Evolutionary conservation across 2,329 filamentous ascomycete genomes (phyloP), one percentile per base, ranked within the genome.

Genomic region (Monascus ruber): DNA sequence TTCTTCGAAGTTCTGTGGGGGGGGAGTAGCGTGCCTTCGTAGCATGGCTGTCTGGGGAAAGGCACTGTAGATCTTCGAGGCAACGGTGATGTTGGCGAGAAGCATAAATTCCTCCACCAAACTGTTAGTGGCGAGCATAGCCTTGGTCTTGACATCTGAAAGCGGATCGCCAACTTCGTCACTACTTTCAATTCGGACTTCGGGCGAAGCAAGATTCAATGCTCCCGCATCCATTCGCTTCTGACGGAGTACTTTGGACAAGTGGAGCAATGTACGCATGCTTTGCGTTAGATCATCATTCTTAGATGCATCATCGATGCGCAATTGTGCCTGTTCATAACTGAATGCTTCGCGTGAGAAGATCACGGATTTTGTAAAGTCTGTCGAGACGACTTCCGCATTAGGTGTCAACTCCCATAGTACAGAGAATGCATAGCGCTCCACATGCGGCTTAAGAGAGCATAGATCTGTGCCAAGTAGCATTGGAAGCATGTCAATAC

Each of bases 41-140:
- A 98, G 77, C 52, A 98, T 80, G 36, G 91, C 91, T 0, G 88
- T 96, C 63, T 98, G 89, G 0, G 91, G 89, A 64, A 95, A 96
- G 2, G 87, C 80, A 36, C 84, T 76, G 66, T 94, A 86, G 56
- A 94, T 93, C 62, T 86, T 89, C 48, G 79, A 76, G 5, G 89
- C 91, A 26, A 98, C 93, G 50, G 83, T 89, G 55, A 86, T 87
- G 66, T 98, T 98, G 71, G 91, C 93, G 60, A 96, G 83, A 56
- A 98, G 72, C 91, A 98, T 98, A 72, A 98, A 96, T 60, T 98
- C 91, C 59, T 98, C 91, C 26, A 98, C 93, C 4, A 98, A 76
- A 24, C 89, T 95, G 69, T 96, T 98, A 38, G 91, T 98, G 55
- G 91, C 88, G 31, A 98, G 79, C 37, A 88, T 78, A 52, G 88